Conservation (phyloP, 139 green algal species). For the Picocystis salinarum region DNA sequence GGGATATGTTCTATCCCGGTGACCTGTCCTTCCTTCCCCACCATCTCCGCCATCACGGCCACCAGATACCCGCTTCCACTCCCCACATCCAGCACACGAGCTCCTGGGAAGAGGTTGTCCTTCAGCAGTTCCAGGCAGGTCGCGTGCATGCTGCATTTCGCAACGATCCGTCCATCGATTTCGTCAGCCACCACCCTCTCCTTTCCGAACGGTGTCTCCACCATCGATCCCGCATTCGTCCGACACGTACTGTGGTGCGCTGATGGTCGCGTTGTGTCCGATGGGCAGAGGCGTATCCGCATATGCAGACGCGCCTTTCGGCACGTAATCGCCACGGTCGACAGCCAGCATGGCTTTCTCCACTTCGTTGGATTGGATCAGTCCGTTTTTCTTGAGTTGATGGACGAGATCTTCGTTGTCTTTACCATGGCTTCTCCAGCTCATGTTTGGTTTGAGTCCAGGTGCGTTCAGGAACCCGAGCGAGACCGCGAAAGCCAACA, state of each 20-base stretch:
- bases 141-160: constrained; percentile 38
- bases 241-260: neutral
- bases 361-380: neutral
- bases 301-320: too few relatives aligned
- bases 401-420: constrained; percentile 1
- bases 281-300: neutral
- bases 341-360: neutral
- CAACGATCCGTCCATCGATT: constrained; percentile 1
- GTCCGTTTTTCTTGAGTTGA: neutral
- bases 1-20: constrained; percentile 30
- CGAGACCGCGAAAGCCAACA: too few relatives aligned
- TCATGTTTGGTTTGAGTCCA: too few relatives aligned
- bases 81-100: constrained; percentile 66
- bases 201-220: neutral
- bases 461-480: too few relatives aligned
- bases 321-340: neutral
- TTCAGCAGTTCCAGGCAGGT: constrained; percentile 63
- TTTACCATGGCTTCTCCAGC: neutral
- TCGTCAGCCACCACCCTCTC: neutral
- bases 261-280: neutral
- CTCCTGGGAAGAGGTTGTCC: constrained; percentile 33
- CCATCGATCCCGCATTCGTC: neutral
- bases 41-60: constrained; percentile 51
- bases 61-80: constrained; percentile 58
- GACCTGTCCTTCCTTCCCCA: constrained; percentile 12